phyloP scores from a whole-genome alignment of 1,284 basidiomycete genomes.

The Rugiboletus extremiorientalis region DNA sequence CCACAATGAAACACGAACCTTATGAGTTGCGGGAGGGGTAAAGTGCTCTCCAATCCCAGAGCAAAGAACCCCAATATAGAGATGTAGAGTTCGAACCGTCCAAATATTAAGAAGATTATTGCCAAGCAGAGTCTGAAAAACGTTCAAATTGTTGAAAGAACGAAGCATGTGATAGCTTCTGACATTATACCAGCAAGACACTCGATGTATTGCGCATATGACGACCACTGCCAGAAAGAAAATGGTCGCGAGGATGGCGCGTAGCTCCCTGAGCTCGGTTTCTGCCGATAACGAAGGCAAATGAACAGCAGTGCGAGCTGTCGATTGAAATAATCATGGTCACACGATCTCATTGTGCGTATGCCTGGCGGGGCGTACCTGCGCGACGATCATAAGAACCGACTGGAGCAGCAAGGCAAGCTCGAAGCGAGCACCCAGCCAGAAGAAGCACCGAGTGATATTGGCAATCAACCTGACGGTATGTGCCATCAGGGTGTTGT shows the following conservation, averaged over 20 bases:
- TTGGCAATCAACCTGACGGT: slow-evolving; percentile 68
- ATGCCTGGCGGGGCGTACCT: slow-evolving; percentile 47
- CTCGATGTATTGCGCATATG: slow-evolving; percentile 76
- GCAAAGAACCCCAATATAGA: slow-evolving; percentile 74
- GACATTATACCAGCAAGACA: slow-evolving; percentile 81
- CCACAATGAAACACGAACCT: slow-evolving; percentile 46
- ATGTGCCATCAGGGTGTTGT: slow-evolving; percentile 9
- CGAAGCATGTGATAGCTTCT: slow-evolving; percentile 13
- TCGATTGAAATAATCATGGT: slow-evolving; percentile 17
- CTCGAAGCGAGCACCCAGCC: slow-evolving; percentile 83
- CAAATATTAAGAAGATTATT: slow-evolving; percentile 74
- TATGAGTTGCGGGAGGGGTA: slow-evolving; percentile 80
- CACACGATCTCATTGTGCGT: slow-evolving; percentile 17
- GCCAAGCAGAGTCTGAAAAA: slow-evolving; percentile 59
- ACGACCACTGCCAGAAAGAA: slow-evolving; percentile 85
- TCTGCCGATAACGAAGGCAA: slow-evolving; percentile 68
- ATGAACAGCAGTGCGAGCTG: slow-evolving; percentile 77
- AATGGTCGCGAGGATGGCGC: slow-evolving; percentile 65
- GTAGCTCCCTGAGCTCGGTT: slow-evolving; percentile 55
- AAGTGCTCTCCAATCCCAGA: slow-evolving; percentile 75
- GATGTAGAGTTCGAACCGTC: slow-evolving; percentile 64
- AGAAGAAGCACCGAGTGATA: slow-evolving; percentile 85
- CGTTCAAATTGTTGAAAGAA: slow-evolving; percentile 16
- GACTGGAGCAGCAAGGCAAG: slow-evolving; percentile 74
- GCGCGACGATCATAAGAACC: slow-evolving; percentile 77